These are phyloP conservation scores for Neolentinus lepideus DNA, from an alignment of 1,284 basidiomycete species.

Conservation along the genomic window DNA sequence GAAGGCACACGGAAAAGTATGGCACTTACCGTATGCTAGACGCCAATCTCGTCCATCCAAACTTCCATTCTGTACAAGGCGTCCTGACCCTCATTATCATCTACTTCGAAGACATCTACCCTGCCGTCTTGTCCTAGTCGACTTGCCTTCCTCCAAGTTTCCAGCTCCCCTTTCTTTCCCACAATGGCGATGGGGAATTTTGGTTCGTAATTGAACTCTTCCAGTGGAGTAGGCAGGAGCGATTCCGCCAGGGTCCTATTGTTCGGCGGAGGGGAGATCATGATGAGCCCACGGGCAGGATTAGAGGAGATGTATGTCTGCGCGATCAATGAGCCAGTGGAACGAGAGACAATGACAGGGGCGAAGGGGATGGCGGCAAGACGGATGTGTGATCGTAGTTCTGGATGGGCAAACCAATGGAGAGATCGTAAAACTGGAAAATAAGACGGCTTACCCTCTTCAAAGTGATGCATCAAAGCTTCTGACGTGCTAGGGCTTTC, in stretches of 20 bases:
- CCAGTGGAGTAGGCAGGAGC: conserved; percentile 30
- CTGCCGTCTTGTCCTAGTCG: background rate
- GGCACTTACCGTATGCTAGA: conserved; percentile 18
- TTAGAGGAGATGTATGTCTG: conserved; percentile 63
- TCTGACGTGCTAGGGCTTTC: conserved; percentile 19
- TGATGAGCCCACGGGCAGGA: conserved; percentile 51
- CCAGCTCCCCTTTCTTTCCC: conserved; percentile 16
- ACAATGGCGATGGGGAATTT: conserved; percentile 57
- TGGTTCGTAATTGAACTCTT: conserved; percentile 55
- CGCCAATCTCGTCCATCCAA: conserved; percentile 40
- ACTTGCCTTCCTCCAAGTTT: background rate
- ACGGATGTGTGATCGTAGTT: conserved; percentile 31
- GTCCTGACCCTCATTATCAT: conserved; percentile 24
- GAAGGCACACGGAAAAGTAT: background rate
- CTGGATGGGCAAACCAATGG: conserved; percentile 19
- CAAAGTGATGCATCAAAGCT: conserved; percentile 30
- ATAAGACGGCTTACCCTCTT: conserved; percentile 24
- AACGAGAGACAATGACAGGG: conserved; percentile 53
- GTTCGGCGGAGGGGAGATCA: conserved; percentile 49
- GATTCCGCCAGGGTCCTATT: conserved; percentile 25
- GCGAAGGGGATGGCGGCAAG: conserved; percentile 51
- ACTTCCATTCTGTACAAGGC: conserved; percentile 26
- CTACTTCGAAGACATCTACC: conserved; percentile 28
- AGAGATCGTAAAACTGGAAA: background rate
- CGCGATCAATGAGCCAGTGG: conserved; percentile 44